Evolutionary conservation across 768 basidiomycete species (phyloP).

Genomic region (Russula virescens): DNA sequence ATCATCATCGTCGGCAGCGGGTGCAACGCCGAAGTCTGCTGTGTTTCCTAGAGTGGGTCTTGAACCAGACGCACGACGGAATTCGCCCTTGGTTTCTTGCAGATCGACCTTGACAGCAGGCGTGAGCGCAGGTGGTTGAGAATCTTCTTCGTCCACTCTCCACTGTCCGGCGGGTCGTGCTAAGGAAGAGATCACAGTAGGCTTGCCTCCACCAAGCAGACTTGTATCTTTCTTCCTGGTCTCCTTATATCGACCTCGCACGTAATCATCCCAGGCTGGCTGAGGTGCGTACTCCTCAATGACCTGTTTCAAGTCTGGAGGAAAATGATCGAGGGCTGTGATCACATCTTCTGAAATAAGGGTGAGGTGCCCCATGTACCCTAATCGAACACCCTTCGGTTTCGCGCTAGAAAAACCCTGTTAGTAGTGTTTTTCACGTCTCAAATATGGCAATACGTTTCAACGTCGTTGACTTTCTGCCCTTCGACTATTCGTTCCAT

Average conservation of each 20-base stretch:
- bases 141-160: conserved; percentile 61
- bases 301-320: conserved; percentile 61
- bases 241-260: conserved; percentile 77
- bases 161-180: conserved; percentile 37
- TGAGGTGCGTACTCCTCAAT: conserved; percentile 68
- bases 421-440: conserved; percentile 1
- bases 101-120: conserved; percentile 17
- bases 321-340: conserved; percentile 82
- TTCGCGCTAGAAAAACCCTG: conserved; percentile 43
- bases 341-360: conserved; percentile 95
- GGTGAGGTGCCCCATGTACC: conserved; percentile 96
- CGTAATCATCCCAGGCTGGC: conserved; percentile 85
- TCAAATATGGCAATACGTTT: conserved; percentile 46
- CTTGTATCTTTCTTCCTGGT: conserved; percentile 77
- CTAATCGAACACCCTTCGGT: conserved; percentile 74
- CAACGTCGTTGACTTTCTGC: conserved; percentile 70
- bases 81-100: conserved; percentile 47
- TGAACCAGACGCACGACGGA: conserved; percentile 43
- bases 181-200: conserved; percentile 38
- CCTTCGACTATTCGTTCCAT: conserved; percentile 86
- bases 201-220: conserved; percentile 83
- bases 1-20: conserved; percentile 41
- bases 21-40: conserved; percentile 57
- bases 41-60: conserved; percentile 44
- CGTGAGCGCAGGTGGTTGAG: conserved; percentile 2